Evolutionary conservation across 2,329 filamentous ascomycete genomes (phyloP).

Genomic region (Neonectria neomacrospora): DNA sequence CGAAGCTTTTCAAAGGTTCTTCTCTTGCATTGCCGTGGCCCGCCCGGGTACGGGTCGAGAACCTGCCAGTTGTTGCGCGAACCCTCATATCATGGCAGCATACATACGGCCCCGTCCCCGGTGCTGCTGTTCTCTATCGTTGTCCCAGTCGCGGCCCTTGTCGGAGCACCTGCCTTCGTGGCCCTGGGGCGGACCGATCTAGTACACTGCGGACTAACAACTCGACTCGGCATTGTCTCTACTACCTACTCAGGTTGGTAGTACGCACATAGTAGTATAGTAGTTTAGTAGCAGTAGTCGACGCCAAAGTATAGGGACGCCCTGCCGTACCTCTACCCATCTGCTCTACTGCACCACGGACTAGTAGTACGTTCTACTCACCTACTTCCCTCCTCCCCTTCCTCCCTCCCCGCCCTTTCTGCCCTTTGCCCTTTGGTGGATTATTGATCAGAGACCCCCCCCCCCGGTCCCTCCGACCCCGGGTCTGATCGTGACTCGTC

Average conservation of each 20-base stretch:
- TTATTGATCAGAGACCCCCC: conserved; percentile 22
- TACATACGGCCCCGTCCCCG: conserved; percentile 3
- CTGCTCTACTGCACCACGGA: no score
- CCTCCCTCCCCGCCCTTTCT: conserved; percentile 10
- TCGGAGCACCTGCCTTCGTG: not conserved
- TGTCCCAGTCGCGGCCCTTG: not conserved
- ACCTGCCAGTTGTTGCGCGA: not conserved
- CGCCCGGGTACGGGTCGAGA: not conserved
- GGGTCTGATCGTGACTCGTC: conserved; percentile 28
- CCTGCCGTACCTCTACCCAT: not conserved
- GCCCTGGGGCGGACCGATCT: not conserved
- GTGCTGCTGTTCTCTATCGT: conserved; percentile 2
- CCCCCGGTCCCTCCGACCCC: conserved; percentile 22
- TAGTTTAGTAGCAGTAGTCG: not conserved
- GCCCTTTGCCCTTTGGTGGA: conserved; percentile 24
- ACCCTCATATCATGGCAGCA: conserved; percentile 8
- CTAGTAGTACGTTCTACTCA: no score
- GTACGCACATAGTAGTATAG: no score
- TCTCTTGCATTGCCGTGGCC: not conserved
- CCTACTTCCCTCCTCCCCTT: not conserved
- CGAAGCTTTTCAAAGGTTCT: not conserved
- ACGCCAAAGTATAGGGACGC: not conserved
- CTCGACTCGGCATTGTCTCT: not conserved
- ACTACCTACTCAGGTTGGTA: no score
- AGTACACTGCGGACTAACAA: not conserved